A percentile compares a stretch with the other conserved stretches of the same genome.
These are phyloP conservation scores for Paraurostyla sp. DNA, from an alignment of 73 alveolate species.

Conservation along the genomic window DNA sequence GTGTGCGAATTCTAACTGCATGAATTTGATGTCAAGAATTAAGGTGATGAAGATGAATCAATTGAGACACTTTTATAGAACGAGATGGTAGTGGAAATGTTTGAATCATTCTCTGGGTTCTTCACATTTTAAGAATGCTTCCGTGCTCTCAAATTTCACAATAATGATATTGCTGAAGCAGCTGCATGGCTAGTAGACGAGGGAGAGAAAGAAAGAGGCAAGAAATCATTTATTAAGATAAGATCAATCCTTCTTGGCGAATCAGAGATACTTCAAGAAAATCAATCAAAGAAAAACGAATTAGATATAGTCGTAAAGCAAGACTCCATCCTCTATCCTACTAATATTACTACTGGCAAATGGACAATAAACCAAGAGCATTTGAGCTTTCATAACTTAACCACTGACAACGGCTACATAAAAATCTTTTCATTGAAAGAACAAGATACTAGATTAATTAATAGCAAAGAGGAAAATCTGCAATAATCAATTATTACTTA, in stretches of 20 bases:
- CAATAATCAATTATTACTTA: not conserved
- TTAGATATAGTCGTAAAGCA: constrained; percentile 82
- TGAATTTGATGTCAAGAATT: constrained; percentile 72
- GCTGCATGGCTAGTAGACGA: constrained; percentile 88
- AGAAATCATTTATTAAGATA: constrained; percentile 67
- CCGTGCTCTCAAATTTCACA: constrained; percentile 78
- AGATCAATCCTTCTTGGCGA: constrained; percentile 74
- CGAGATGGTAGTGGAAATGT: constrained; percentile 71
- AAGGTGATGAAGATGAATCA: constrained; percentile 4
- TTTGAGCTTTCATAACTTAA: constrained; percentile 73
- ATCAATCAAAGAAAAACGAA: constrained; percentile 76
- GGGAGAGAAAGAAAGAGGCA: constrained; percentile 88
- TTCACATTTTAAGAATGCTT: constrained; percentile 81
- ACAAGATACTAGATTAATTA: constrained; percentile 58
- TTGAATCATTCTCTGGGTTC: constrained; percentile 79
- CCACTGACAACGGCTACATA: constrained; percentile 39
- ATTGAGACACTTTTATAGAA: constrained; percentile 21
- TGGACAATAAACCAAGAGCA: constrained; percentile 87
- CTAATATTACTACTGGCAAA: constrained; percentile 66
- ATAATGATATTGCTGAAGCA: constrained; percentile 82
- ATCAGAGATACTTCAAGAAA: constrained; percentile 66
- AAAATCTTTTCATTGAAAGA: constrained; percentile 79
- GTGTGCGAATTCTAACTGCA: constrained; percentile 73
- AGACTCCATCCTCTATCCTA: constrained; percentile 81
- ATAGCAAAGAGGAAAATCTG: not conserved